phyloP scores from a whole-genome alignment of 1,284 basidiomycete genomes.

The Agroathelia rolfsii region DNA sequence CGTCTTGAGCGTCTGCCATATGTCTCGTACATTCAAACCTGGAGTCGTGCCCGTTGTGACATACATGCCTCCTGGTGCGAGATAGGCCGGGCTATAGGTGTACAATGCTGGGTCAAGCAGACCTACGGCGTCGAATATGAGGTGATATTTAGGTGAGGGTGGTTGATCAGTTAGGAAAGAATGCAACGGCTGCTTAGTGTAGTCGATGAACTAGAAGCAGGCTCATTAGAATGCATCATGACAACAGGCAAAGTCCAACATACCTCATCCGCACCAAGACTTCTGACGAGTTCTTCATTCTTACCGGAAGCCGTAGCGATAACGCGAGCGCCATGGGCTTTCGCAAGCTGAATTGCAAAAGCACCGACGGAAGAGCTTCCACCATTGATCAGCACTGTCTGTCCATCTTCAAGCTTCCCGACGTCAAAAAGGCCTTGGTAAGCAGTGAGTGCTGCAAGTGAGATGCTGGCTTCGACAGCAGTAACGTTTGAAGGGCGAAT shows the following conservation, averaged over 20 bases:
- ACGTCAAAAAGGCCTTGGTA: slow-evolving; percentile 37
- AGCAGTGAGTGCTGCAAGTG: slow-evolving; percentile 47
- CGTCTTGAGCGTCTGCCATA: too few relatives aligned
- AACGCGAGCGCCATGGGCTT: slow-evolving; percentile 44
- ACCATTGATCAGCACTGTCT: slow-evolving; percentile 54
- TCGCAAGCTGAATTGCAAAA: slow-evolving; percentile 57
- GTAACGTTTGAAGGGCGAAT: slow-evolving; percentile 36
- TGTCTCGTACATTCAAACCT: too few relatives aligned
- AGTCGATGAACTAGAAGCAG: slow-evolving; percentile 42
- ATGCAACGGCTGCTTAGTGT: slow-evolving; percentile 37
- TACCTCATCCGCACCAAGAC: slow-evolving; percentile 33
- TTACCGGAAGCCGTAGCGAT: slow-evolving; percentile 43
- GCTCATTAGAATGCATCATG: not conserved
- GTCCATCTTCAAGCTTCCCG: slow-evolving; percentile 32
- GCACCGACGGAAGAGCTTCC: slow-evolving; percentile 55
- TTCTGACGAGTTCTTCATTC: slow-evolving; percentile 35
- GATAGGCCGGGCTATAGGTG: slow-evolving; percentile 29
- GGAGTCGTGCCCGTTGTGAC: slow-evolving; percentile 33
- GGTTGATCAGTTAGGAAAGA: slow-evolving; percentile 28
- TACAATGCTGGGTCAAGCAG: slow-evolving; percentile 27
- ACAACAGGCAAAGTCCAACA: slow-evolving; percentile 4
- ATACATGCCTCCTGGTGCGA: slow-evolving; percentile 36
- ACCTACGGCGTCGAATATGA: slow-evolving; percentile 34
- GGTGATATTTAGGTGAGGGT: slow-evolving; percentile 29
- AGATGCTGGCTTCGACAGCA: slow-evolving; percentile 43